phyloP scores from a whole-genome alignment of 176 grass and related monocot genomes.

The Tillandsia leiboldiana region DNA sequence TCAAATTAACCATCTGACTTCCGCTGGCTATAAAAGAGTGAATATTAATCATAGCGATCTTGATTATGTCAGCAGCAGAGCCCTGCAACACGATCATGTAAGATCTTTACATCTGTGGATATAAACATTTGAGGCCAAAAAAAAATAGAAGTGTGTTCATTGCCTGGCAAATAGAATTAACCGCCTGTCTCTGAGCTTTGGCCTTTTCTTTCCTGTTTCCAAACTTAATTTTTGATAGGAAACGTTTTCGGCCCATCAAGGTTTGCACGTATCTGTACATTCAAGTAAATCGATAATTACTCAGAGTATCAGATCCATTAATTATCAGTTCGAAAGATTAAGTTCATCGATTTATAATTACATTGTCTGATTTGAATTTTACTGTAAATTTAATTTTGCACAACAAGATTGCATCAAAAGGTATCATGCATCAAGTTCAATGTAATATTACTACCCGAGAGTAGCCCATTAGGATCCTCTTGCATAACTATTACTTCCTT shows the following conservation, averaged over 20 bases:
- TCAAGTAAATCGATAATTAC: not conserved
- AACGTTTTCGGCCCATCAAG: slow-evolving; percentile 86
- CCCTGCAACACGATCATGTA: slow-evolving; percentile 32
- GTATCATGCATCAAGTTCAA: too few species aligned
- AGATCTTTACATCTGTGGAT: not conserved
- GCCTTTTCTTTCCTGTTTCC: slow-evolving; percentile 74
- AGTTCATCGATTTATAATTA: not conserved
- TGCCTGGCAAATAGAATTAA: slow-evolving; percentile 99
- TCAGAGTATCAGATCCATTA: too few species aligned
- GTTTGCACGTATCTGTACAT: slow-evolving; percentile 62
- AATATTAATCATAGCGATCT: slow-evolving; percentile 88
- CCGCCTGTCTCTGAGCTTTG: slow-evolving; percentile 95
- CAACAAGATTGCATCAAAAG: too few species aligned
- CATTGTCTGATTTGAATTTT: not conserved
- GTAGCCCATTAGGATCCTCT: too few species aligned
- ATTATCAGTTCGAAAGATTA: too few species aligned
- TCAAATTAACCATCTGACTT: slow-evolving; percentile 23
- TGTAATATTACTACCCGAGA: too few species aligned
- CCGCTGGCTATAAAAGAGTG: slow-evolving; percentile 53
- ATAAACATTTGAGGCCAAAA: slow-evolving; percentile 3
- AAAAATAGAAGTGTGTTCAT: not conserved
- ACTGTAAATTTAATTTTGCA: not conserved
- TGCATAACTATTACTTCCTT: too few species aligned
- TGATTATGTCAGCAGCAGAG: slow-evolving; percentile 90
- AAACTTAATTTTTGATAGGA: slow-evolving; percentile 72